Evolutionary conservation across 805 yeast genomes (phyloP).

Genomic region (Vanderwaltozyma verrucispora): DNA sequence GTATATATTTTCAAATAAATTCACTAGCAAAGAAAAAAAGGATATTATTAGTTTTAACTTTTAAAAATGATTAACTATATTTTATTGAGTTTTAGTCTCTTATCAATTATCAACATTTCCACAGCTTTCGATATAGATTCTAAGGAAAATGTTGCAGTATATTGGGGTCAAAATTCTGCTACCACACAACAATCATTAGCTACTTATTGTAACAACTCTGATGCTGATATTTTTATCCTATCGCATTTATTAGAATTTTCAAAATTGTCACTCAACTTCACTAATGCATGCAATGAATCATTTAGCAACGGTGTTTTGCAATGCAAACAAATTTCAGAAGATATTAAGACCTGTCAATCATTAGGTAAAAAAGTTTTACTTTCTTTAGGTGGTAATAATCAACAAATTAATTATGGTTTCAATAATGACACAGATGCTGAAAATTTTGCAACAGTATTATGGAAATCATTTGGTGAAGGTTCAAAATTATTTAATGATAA

Average conservation of each 20-base stretch:
- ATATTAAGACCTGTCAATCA: constrained; percentile 64
- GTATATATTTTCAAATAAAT: too few species aligned
- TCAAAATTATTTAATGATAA: background rate
- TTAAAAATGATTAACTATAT: background rate
- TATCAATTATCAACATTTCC: too few species aligned
- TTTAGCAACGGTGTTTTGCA: constrained; percentile 33
- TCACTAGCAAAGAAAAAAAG: too few species aligned
- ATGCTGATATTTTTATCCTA: constrained; percentile 61
- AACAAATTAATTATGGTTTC: constrained; percentile 79
- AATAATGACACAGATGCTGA: constrained; percentile 70
- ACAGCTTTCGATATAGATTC: constrained; percentile 28
- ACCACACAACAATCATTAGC: constrained; percentile 38
- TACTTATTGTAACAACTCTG: constrained; percentile 54
- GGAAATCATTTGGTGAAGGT: constrained; percentile 58
- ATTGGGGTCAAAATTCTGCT: constrained; percentile 89
- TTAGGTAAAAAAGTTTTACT: constrained; percentile 65
- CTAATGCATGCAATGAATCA: constrained; percentile 35
- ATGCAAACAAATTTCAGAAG: constrained; percentile 49
- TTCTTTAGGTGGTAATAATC: constrained; percentile 58
- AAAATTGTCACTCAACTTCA: constrained; percentile 42
- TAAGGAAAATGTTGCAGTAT: constrained; percentile 56
- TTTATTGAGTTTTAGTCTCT: too few species aligned
- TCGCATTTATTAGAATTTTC: constrained; percentile 64
- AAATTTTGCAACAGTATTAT: constrained; percentile 46
- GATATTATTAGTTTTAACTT: too few species aligned